A percentile compares a stretch with the other conserved stretches of the same genome.
Evolutionary conservation across 345 rosid genomes (phyloP).

Genomic region (Linum lewisii): DNA sequence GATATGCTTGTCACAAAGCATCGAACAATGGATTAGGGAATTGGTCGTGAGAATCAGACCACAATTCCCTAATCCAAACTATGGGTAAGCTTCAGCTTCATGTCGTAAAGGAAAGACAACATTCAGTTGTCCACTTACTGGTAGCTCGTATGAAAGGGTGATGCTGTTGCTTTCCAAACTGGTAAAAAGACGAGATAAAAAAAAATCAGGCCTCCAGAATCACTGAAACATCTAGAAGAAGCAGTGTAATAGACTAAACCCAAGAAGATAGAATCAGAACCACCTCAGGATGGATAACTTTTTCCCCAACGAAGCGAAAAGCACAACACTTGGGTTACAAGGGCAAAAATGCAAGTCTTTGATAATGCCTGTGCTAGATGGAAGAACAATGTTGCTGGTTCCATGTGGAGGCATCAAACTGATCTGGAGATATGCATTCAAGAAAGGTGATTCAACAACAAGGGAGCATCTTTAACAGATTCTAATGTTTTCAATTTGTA

Average conservation of each 20-base stretch:
- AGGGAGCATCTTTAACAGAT: neutral
- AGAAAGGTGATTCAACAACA: neutral
- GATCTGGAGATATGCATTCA: conserved; percentile 31
- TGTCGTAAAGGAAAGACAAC: neutral
- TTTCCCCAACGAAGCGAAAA: conserved; percentile 74
- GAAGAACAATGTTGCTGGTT: conserved; percentile 54
- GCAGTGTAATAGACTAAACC: neutral
- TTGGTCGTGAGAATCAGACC: too few relatives aligned
- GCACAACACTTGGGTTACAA: conserved; percentile 37
- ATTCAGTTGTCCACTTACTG: conserved; percentile 28
- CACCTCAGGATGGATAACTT: conserved; percentile 69
- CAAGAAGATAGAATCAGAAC: conserved; percentile 1
- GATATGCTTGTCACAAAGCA: neutral
- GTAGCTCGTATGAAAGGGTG: conserved; percentile 58
- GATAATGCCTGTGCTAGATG: conserved; percentile 48
- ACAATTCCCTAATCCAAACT: too few relatives aligned
- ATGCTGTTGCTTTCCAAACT: conserved; percentile 70
- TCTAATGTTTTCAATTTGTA: neutral
- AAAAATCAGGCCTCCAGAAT: conserved; percentile 3
- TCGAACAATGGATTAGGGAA: too few relatives aligned
- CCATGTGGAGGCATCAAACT: conserved; percentile 56
- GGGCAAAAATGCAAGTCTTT: conserved; percentile 77
- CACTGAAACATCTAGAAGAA: neutral
- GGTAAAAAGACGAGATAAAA: conserved; percentile 18
- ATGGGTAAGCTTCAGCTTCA: neutral